Conservation (phyloP, 2,329 filamentous ascomycete species). For the Talaromyces sp. region DNA sequence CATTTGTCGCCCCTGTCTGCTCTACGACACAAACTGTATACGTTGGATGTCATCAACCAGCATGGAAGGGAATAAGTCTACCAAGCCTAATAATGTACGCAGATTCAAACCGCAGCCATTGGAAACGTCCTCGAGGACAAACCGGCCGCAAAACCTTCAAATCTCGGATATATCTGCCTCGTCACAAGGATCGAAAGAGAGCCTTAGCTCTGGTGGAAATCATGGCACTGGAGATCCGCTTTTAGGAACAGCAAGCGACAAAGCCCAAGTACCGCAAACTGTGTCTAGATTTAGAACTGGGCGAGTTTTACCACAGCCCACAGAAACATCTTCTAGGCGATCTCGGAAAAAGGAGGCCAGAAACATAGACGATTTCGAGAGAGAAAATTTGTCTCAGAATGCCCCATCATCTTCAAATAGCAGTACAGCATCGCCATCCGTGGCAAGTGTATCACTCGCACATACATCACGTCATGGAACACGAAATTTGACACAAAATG, state of each 20-base stretch:
- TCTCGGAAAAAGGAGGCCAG: conserved; percentile 23
- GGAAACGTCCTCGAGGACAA: conserved; percentile 27
- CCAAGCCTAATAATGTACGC: conserved; percentile 9
- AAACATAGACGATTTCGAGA: not conserved
- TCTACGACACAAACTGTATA: not conserved
- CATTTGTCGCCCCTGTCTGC: not conserved
- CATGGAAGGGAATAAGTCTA: not conserved
- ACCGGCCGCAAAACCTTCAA: conserved; percentile 4
- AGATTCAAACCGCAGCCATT: conserved; percentile 28
- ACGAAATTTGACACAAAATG: not conserved
- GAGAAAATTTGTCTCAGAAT: not conserved
- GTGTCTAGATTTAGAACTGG: not conserved
- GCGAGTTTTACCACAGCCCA: conserved; percentile 36
- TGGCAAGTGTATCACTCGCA: not conserved
- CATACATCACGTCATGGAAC: not conserved
- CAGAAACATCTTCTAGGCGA: conserved; percentile 39
- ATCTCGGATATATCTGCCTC: not conserved
- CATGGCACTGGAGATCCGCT: not conserved
- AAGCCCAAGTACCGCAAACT: not conserved
- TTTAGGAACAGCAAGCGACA: not conserved
- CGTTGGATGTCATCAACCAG: not conserved
- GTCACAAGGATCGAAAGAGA: not conserved
- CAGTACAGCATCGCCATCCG: not conserved
- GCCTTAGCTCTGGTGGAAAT: not conserved
- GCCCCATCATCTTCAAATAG: not conserved